A percentile compares a stretch with the other conserved stretches of the same genome.
Conservation (phyloP, 805 yeast species). For the Kockiozyma suomiensis region DNA sequence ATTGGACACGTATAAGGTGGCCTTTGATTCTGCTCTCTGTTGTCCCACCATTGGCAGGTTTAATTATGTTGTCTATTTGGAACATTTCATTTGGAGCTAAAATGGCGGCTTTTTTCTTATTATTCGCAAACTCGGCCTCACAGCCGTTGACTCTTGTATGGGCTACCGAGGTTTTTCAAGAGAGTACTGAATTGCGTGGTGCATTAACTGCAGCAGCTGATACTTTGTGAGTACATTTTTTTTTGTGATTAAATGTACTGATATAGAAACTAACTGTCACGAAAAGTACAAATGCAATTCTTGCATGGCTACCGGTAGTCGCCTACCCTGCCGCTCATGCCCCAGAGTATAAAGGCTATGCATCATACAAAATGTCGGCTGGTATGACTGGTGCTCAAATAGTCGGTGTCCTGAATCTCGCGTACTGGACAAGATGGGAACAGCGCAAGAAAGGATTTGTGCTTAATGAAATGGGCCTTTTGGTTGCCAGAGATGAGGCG, state of each 20-base stretch:
- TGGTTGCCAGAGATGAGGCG: neutral
- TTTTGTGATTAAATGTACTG: neutral
- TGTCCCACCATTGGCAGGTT: conserved; percentile 1
- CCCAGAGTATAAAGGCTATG: conserved; percentile 10
- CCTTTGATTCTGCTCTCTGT: conserved; percentile 34
- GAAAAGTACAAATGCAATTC: conserved; percentile 8
- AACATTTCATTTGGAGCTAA: conserved; percentile 6
- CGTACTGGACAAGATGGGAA: conserved; percentile 9
- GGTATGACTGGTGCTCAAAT: neutral
- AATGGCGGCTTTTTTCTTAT: conserved; percentile 4
- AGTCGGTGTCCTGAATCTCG: neutral
- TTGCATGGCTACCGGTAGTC: conserved; percentile 32
- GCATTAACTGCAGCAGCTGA: conserved; percentile 11
- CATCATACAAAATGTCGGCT: conserved; percentile 7
- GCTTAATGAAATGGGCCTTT: conserved; percentile 11
- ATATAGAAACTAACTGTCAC: neutral
- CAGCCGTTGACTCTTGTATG: conserved; percentile 14
- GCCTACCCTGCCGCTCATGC: conserved; percentile 12
- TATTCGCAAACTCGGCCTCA: conserved; percentile 7
- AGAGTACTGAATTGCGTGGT: conserved; percentile 12
- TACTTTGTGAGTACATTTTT: neutral
- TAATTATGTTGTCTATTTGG: conserved; percentile 10
- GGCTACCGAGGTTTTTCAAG: conserved; percentile 20
- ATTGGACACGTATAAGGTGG: conserved; percentile 39
- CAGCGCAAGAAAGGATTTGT: neutral